Conservation (phyloP, 116 monocot genomes). For the Phalaenopsis hybrid region DNA sequence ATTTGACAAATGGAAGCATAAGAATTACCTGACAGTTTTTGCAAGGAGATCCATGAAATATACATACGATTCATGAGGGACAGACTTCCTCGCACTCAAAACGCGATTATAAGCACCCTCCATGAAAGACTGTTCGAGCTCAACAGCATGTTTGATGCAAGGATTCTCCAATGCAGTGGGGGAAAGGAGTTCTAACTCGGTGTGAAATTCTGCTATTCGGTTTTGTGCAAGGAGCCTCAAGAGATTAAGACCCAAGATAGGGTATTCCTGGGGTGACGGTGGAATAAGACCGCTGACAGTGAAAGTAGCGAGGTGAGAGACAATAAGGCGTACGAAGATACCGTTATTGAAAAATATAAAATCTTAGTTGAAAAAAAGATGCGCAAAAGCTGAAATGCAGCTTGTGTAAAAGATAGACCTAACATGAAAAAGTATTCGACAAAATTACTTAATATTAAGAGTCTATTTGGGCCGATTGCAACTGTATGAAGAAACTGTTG, state of each 20-base stretch:
- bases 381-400: not conserved
- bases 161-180: slow-evolving; percentile 68
- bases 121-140: slow-evolving; percentile 93
- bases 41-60: slow-evolving; percentile 98
- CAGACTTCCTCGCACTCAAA: slow-evolving; percentile 69
- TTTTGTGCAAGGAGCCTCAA: slow-evolving; percentile 90
- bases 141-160: slow-evolving; percentile 92
- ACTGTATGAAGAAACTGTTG: no score
- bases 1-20: not conserved
- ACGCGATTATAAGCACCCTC: slow-evolving; percentile 93
- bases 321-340: not conserved
- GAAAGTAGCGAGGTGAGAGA: not conserved
- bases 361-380: not conserved
- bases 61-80: slow-evolving; percentile 88
- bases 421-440: no score
- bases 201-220: slow-evolving; percentile 94
- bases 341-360: not conserved
- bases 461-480: no score
- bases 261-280: slow-evolving; percentile 73
- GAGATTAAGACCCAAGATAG: slow-evolving; percentile 88
- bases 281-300: slow-evolving; percentile 59
- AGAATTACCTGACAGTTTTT: slow-evolving; percentile 69
- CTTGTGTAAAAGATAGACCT: not conserved
- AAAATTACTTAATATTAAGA: no score
- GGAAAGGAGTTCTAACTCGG: slow-evolving; percentile 80